These are phyloP conservation scores for Citrus australasica DNA, from an alignment of 345 rosid species.

Conservation along the genomic window DNA sequence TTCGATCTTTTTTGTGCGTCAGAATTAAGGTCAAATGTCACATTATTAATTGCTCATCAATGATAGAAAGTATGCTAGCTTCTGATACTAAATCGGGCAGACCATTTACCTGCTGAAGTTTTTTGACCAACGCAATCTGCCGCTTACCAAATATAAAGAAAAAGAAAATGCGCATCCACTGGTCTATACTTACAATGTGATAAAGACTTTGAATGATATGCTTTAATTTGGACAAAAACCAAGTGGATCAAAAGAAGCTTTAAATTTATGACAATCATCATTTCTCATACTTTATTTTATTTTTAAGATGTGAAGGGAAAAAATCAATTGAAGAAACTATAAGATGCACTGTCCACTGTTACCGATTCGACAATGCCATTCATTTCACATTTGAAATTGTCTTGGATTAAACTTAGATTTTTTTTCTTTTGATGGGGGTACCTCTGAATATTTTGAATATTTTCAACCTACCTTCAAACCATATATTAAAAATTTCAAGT, in stretches of 20 bases:
- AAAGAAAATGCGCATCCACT: neutral
- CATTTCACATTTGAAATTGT: too few relatives aligned
- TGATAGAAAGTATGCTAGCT: neutral
- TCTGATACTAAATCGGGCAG: neutral
- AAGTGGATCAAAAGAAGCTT: neutral
- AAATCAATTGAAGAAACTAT: too few relatives aligned
- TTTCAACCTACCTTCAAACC: too few relatives aligned
- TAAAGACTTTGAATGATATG: neutral
- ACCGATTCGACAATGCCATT: neutral
- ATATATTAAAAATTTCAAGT: too few relatives aligned
- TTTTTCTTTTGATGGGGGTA: too few relatives aligned
- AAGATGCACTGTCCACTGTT: neutral
- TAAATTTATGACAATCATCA: neutral
- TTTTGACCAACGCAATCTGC: neutral
- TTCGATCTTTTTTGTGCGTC: neutral
- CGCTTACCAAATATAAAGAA: neutral
- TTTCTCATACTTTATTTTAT: neutral
- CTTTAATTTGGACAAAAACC: neutral
- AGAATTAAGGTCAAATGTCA: constrained; percentile 1
- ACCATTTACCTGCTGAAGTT: neutral
- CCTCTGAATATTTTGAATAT: too few relatives aligned
- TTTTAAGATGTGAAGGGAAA: too few relatives aligned
- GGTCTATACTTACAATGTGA: neutral
- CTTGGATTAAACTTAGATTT: too few relatives aligned
- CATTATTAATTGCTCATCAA: neutral